Percentiles rank a stretch among this genome's conserved stretches.
phyloP scores from a whole-genome alignment of 2,329 filamentous ascomycete species.

The Colletotrichum australisinense region DNA sequence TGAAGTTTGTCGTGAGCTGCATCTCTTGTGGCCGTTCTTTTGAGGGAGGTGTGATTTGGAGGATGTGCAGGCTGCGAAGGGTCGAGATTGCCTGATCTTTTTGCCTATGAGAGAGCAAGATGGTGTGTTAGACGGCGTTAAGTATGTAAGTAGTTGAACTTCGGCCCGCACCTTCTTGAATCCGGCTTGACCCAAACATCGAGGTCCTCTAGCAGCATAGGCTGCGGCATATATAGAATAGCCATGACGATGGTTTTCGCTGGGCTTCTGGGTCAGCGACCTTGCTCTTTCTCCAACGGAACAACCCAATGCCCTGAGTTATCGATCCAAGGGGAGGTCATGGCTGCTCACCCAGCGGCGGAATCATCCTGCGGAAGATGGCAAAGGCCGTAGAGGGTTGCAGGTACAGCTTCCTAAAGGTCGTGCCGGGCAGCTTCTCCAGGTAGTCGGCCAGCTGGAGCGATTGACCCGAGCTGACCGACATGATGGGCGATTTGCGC shows the following conservation, averaged over 20 bases:
- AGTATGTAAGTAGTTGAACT: neutral
- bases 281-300: neutral
- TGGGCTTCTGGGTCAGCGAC: slow-evolving; percentile 46
- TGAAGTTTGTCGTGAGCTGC: slow-evolving; percentile 84
- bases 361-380: slow-evolving; percentile 97
- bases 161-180: slow-evolving; percentile 51
- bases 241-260: slow-evolving; percentile 97
- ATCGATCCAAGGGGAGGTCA: neutral
- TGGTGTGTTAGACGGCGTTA: neutral
- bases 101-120: slow-evolving; percentile 60
- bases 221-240: slow-evolving; percentile 88
- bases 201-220: slow-evolving; percentile 82
- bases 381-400: slow-evolving; percentile 95
- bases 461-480: slow-evolving; percentile 58
- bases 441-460: slow-evolving; percentile 86
- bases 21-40: slow-evolving; percentile 77
- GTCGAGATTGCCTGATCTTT: slow-evolving; percentile 87
- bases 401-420: slow-evolving; percentile 91
- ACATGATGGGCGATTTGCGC: slow-evolving; percentile 50
- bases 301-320: neutral
- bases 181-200: slow-evolving; percentile 86
- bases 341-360: slow-evolving; percentile 77
- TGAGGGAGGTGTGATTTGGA: slow-evolving; percentile 71
- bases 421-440: slow-evolving; percentile 89
- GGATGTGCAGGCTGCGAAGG: slow-evolving; percentile 87